These are phyloP conservation scores for Acephala macrosclerotiorum DNA, from an alignment of 2,329 filamentous ascomycete species.

Conservation along the genomic window DNA sequence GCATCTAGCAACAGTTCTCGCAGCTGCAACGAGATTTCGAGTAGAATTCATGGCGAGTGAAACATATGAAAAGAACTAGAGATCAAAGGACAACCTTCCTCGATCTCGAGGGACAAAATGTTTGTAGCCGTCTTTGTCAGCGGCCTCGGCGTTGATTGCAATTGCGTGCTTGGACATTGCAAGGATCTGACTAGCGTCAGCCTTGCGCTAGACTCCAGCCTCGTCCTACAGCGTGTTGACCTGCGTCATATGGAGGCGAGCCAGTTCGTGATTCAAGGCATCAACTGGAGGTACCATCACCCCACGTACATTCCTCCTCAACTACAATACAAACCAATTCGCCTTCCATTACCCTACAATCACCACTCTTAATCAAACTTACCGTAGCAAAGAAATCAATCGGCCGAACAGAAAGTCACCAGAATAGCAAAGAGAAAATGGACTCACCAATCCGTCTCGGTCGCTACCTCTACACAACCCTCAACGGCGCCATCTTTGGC, in stretches of 20 bases:
- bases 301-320: neutral
- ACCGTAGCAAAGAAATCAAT: neutral
- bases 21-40: conserved; percentile 32
- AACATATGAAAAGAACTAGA: neutral
- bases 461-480: neutral
- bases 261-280: neutral
- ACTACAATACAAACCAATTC: neutral
- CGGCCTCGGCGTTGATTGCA: conserved; percentile 12
- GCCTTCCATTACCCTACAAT: neutral
- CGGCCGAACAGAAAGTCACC: neutral
- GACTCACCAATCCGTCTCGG: neutral
- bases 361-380: neutral
- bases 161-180: conserved; percentile 30
- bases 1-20: conserved; percentile 31
- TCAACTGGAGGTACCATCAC: neutral
- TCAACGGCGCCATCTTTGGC: conserved; percentile 5
- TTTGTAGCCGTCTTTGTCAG: conserved; percentile 24
- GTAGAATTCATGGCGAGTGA: conserved; percentile 35
- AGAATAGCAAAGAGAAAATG: conserved; percentile 1
- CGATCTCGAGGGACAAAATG: neutral
- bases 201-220: conserved; percentile 12
- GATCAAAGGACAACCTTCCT: neutral
- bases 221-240: neutral
- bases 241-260: conserved; percentile 11
- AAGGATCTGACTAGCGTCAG: conserved; percentile 13